phyloP scores from a whole-genome alignment of 2,329 filamentous ascomycete genomes.

The Trichothecium roseum region DNA sequence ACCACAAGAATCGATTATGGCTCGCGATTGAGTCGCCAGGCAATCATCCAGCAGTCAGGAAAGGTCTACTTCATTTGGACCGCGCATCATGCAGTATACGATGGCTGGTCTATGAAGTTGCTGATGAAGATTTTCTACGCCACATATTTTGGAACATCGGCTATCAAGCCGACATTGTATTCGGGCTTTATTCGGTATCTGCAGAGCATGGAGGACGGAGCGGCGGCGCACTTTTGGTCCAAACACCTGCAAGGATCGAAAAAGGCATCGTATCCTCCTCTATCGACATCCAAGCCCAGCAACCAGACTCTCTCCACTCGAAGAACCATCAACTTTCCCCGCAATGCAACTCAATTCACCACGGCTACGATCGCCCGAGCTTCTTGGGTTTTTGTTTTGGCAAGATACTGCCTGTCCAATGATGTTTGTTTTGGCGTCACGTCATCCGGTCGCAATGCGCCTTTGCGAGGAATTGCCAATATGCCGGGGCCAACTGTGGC shows the following conservation, averaged over 20 bases:
- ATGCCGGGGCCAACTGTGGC: conserved; percentile 9
- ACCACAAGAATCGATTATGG: no score
- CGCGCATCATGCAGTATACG: conserved; percentile 15
- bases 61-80: conserved; percentile 11
- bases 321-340: background rate
- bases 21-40: no score
- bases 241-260: background rate
- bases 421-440: conserved; percentile 6
- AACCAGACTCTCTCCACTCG: conserved; percentile 1
- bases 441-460: conserved; percentile 9
- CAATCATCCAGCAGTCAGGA: background rate
- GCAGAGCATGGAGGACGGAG: background rate
- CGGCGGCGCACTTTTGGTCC: background rate
- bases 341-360: background rate
- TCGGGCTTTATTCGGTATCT: background rate
- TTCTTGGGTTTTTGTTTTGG: conserved; percentile 1
- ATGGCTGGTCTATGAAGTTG: conserved; percentile 12
- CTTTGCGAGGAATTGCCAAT: conserved; percentile 5
- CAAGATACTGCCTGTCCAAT: conserved; percentile 3
- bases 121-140: conserved; percentile 2
- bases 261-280: background rate
- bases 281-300: background rate
- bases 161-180: background rate
- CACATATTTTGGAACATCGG: background rate
- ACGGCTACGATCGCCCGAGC: background rate